These are phyloP conservation scores for Schizosaccharomyces pombe DNA, from an alignment of 805 yeast species.

Conservation along the genomic window ASM294v3 CU329670.1:3058001-3058500, in stretches of 20 bases:
- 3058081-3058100: slow-evolving; percentile 42
- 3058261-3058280: slow-evolving; percentile 42
- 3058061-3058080: slow-evolving; percentile 37
- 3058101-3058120: slow-evolving; percentile 84
- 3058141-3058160: slow-evolving; percentile 29
- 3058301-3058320: slow-evolving; percentile 51
- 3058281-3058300: slow-evolving; percentile 26
- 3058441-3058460: slow-evolving; percentile 30
- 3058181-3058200: slow-evolving; percentile 83
- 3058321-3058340: slow-evolving; percentile 56
- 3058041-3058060: slow-evolving; percentile 34
- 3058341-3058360: slow-evolving; percentile 14
- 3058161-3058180: slow-evolving; percentile 67
- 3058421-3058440: slow-evolving; percentile 16
- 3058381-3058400: slow-evolving; percentile 15
- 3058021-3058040: slow-evolving; percentile 46
- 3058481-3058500: slow-evolving; percentile 59
- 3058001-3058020: slow-evolving; percentile 82
- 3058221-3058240: slow-evolving; percentile 72
- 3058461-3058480: slow-evolving; percentile 38
- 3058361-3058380: not conserved
- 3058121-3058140: slow-evolving; percentile 40
- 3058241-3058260: slow-evolving; percentile 49
- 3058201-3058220: slow-evolving; percentile 75
- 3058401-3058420: slow-evolving; percentile 16